Percentiles rank a stretch among this genome's conserved stretches.
Evolutionary conservation across 257 asterid species (phyloP).

Genomic region (Solanum paucissectum): DNA sequence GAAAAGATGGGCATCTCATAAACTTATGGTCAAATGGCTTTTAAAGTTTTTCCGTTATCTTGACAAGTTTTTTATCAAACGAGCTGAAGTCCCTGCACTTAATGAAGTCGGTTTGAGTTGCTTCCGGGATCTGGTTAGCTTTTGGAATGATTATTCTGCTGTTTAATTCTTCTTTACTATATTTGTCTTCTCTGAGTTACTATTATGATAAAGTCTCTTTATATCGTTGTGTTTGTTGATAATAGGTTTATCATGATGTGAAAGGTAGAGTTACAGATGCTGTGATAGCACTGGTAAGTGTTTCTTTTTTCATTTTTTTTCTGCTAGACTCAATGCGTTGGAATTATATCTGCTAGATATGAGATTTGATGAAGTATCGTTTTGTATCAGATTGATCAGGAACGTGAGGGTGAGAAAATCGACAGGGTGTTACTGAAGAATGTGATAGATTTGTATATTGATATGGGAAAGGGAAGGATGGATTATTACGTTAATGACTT

Average conservation of each 20-base stretch:
- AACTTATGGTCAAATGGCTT: slow-evolving; percentile 47
- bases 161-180: background rate
- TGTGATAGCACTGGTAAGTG: slow-evolving; percentile 3
- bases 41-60: slow-evolving; percentile 42
- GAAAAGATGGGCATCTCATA: slow-evolving; percentile 39
- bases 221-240: background rate
- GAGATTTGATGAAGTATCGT: background rate
- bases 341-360: background rate
- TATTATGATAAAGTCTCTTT: background rate
- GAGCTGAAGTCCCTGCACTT: slow-evolving; percentile 27
- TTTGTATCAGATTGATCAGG: slow-evolving; percentile 43
- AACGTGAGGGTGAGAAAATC: slow-evolving; percentile 63
- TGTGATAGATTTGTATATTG: slow-evolving; percentile 50
- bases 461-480: slow-evolving; percentile 62
- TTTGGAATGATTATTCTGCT: background rate
- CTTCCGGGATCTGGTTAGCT: slow-evolving; percentile 31
- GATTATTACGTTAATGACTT: slow-evolving; percentile 41
- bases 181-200: background rate
- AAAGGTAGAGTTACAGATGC: slow-evolving; percentile 6
- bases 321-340: background rate
- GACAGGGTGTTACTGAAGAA: slow-evolving; percentile 42
- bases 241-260: slow-evolving; percentile 32
- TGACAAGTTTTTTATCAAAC: slow-evolving; percentile 31
- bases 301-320: background rate
- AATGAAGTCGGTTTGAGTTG: slow-evolving; percentile 28